Conservation (phyloP, 345 rosid genomes). For the Capsella bursapastoris region DNA sequence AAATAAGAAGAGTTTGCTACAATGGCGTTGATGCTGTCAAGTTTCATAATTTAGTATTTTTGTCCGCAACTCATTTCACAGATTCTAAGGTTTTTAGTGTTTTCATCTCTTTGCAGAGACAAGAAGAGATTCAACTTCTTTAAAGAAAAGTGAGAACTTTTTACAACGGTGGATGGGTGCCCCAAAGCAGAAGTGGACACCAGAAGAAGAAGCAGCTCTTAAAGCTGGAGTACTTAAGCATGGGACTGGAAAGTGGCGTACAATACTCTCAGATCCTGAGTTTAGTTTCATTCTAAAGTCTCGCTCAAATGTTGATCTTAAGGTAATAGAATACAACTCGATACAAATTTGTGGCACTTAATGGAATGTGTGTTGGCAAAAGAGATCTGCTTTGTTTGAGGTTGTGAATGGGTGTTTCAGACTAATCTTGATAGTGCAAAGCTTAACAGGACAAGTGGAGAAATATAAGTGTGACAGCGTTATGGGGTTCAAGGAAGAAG, state of each 20-base stretch:
- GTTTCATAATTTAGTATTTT: background rate
- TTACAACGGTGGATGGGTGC: slow-evolving; percentile 76
- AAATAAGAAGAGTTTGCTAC: slow-evolving; percentile 4
- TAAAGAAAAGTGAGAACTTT: slow-evolving; percentile 7
- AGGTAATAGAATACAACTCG: slow-evolving; percentile 49
- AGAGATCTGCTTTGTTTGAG: slow-evolving; percentile 12
- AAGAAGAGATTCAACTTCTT: slow-evolving; percentile 15
- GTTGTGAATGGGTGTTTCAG: slow-evolving; percentile 13
- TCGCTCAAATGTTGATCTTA: slow-evolving; percentile 98
- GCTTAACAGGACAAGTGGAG: slow-evolving; percentile 94
- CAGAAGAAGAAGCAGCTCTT: slow-evolving; percentile 98
- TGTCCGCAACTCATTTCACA: background rate
- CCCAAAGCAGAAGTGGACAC: slow-evolving; percentile 99
- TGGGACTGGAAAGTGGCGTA: slow-evolving; percentile 98
- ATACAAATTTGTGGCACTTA: background rate
- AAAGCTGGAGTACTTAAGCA: slow-evolving; percentile 95
- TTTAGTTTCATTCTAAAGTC: slow-evolving; percentile 67
- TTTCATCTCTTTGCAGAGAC: slow-evolving; percentile 36
- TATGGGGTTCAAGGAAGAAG: slow-evolving; percentile 92
- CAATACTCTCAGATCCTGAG: slow-evolving; percentile 92
- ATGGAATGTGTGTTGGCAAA: background rate
- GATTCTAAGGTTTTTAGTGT: slow-evolving; percentile 32
- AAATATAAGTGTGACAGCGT: slow-evolving; percentile 91
- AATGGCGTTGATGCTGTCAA: background rate
- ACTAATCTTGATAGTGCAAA: slow-evolving; percentile 32